A percentile compares a stretch with the other conserved stretches of the same genome.
These are phyloP conservation scores for Fusarium cicatricum DNA, from an alignment of 2,329 filamentous ascomycete genomes.

Conservation along the genomic window DNA sequence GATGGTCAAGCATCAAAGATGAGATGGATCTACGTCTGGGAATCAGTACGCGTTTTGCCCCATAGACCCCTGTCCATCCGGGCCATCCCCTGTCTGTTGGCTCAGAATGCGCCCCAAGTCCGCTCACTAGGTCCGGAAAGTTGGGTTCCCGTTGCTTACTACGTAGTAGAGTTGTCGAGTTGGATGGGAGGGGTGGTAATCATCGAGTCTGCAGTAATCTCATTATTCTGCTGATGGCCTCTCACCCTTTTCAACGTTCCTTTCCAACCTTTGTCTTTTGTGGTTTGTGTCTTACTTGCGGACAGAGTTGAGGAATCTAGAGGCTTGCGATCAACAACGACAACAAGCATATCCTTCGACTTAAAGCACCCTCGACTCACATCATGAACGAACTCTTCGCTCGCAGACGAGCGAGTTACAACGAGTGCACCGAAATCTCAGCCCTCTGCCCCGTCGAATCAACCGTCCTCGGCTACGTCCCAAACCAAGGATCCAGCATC, in stretches of 20 bases:
- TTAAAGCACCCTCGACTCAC: not conserved
- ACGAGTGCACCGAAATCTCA: conserved; percentile 48
- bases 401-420: conserved; percentile 33
- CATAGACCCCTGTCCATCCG: not conserved
- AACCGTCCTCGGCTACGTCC: conserved; percentile 65
- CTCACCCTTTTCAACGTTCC: too few species aligned
- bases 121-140: not conserved
- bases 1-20: not conserved
- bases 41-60: not conserved
- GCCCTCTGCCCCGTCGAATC: conserved; percentile 57
- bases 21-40: conserved; percentile 17
- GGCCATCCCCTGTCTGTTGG: not conserved
- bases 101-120: not conserved
- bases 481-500: conserved; percentile 63
- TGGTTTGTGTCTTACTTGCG: too few species aligned
- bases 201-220: not conserved
- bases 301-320: too few species aligned
- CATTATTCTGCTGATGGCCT: not conserved
- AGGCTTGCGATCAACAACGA: too few species aligned
- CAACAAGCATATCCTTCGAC: too few species aligned
- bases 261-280: too few species aligned
- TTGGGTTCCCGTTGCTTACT: not conserved
- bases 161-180: not conserved
- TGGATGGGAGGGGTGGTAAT: not conserved
- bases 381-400: conserved; percentile 25